These are phyloP conservation scores for Lentinus tigrinus DNA, from an alignment of 768 basidiomycete genomes.

Conservation along the genomic window DNA sequence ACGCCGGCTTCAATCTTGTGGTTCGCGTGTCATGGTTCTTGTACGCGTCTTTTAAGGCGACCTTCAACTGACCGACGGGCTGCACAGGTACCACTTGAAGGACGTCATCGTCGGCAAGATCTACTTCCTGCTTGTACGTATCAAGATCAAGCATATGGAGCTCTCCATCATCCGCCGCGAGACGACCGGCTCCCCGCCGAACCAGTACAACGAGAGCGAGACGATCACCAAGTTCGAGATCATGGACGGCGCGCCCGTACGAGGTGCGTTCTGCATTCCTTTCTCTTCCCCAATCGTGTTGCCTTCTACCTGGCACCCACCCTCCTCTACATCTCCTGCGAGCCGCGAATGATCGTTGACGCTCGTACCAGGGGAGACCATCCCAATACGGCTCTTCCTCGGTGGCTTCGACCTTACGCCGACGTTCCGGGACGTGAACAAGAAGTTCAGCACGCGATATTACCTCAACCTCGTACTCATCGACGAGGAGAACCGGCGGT, in stretches of 20 bases:
- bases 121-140: constrained; percentile 96
- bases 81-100: constrained; percentile 88
- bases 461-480: constrained; percentile 97
- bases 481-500: constrained; percentile 96
- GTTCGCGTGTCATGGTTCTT: not conserved
- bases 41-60: not conserved
- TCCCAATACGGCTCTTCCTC: constrained; percentile 95
- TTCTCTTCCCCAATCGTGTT: not conserved
- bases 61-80: not conserved
- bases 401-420: constrained; percentile 98
- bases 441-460: constrained; percentile 96
- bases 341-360: not conserved
- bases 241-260: constrained; percentile 98
- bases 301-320: too few relatives aligned
- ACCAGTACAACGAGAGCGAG: constrained; percentile 98
- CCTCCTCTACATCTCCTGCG: not conserved
- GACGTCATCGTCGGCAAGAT: constrained; percentile 99
- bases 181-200: constrained; percentile 96
- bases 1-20: too few relatives aligned
- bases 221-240: constrained; percentile 99
- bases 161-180: constrained; percentile 96
- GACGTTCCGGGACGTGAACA: constrained; percentile 98
- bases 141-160: constrained; percentile 99
- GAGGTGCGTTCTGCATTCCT: constrained; percentile 50
- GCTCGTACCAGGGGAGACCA: constrained; percentile 77